Evolutionary conservation across 169 alveolate genomes (phyloP), one percentile per base, ranked within the genome.

Genomic region (Eimeria acervulina): DNA sequence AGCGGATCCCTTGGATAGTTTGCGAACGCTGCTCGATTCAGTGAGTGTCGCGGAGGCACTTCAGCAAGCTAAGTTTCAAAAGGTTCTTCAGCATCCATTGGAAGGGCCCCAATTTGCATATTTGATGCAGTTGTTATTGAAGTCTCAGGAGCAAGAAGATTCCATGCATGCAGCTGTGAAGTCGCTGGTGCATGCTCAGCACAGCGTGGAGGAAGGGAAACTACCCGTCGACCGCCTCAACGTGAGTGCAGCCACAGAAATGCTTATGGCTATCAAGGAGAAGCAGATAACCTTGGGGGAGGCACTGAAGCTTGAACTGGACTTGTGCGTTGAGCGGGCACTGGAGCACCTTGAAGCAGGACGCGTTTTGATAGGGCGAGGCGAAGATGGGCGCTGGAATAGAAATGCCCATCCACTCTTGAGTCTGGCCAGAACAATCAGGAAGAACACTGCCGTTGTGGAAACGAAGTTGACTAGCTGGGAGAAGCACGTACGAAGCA

Each of bases 291-390:
- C 63, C 40, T 28, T 78, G n/a, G 88, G 88, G 19, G 88, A 78
- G 63, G 88, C 7, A n/a, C 7, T 78, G 88, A 78, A 44, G 66
- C n/a, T 40, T n/a, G 88, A 78, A n/a, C 36, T 47, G 88, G 63
- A 47, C 63, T 8, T 42, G 36, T 26, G 88, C 66, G 66, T 78
- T 42, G 61, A 40, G 42, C 88, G 13, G 42, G 88, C 88, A 78
- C 38, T 78, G 6, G 88, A 78, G n/a, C 40, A 44, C 12, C 40
- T 78, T 40, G 88, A 78, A 44, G 88, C 42, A 78, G 88, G n/a
- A 1, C 66, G 66, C 10, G 26, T 12, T 42, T 23, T 78, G 63
- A 40, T 78, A 13, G 68, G 3, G 42, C 55, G 40, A 78, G n/a
- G 40, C 1, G 66, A 15, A 4, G 63, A 19, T 38, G 63, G 13